Conservation (phyloP, 2,329 filamentous ascomycete species). For the Fusarium sp. region DNA sequence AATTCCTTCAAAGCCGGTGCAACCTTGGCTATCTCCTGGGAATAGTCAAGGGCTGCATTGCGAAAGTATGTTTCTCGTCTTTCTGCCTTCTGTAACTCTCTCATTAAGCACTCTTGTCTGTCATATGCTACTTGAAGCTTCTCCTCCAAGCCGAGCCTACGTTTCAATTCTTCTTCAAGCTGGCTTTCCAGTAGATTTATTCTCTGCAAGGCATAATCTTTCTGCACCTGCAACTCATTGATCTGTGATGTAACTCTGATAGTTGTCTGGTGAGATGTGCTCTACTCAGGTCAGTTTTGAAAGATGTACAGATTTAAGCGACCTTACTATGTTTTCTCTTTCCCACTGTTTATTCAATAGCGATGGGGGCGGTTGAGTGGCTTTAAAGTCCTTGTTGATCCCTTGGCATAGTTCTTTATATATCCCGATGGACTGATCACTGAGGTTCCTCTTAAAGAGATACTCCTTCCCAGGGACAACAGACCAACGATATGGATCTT, state of each 20-base stretch:
- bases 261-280: neutral
- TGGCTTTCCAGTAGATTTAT: neutral
- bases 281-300: neutral
- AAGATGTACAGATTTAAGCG: neutral
- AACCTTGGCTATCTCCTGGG: constrained; percentile 13
- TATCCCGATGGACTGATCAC: constrained; percentile 5
- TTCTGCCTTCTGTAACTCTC: constrained; percentile 3
- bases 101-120: neutral
- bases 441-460: constrained; percentile 13
- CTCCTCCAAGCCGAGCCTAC: neutral
- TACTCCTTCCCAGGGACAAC: constrained; percentile 12
- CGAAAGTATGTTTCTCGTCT: constrained; percentile 9
- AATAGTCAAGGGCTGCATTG: constrained; percentile 15
- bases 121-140: neutral
- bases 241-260: neutral
- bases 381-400: neutral
- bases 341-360: neutral
- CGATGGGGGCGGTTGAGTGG: neutral
- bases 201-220: neutral
- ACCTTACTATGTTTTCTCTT: neutral
- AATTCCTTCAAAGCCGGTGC: neutral
- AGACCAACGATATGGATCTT: constrained; percentile 13
- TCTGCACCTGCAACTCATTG: neutral
- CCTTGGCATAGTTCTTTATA: constrained; percentile 4
- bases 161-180: neutral